Evolutionary conservation across 805 yeast genomes (phyloP), one percentile per base, ranked within the genome.

Genomic region (Cyberlindnera galapagoensis): DNA sequence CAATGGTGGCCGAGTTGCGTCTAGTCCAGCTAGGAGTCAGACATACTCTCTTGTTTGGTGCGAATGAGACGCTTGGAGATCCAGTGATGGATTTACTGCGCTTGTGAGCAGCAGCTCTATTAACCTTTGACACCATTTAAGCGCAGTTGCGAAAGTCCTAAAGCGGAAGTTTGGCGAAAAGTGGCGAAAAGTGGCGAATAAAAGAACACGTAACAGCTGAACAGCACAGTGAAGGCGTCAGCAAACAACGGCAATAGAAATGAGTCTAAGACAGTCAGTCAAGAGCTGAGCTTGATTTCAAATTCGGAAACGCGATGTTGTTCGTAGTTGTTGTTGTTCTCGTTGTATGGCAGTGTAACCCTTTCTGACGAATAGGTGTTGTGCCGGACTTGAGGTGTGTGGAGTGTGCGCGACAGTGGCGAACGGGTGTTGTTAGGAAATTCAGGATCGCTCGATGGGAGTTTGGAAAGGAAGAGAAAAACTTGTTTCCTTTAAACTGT

Each of bases 221-320:
- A 34, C 54, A 40, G 54, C 54, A 31, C 56, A 51, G 42, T 44
- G 25, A 50, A 50, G 55, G 51, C 51, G 55, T 50, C 54, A 51
- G 52, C 35, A 23, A 23, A 4, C 9, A n/a, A 16, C 12, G 18
- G 30, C 18, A 15, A 16, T 16, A 14, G 26, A 24, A 28, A 26
- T 7, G 20, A 15, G 19, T 7, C 8, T 10, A 22, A 26, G 18
- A 25, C 16, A 22, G 22, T 11, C 18, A 16, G 17, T 17, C 30
- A 28, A 18, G 26, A 19, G 20, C 17, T 16, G 17, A 8, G 17
- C 14, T 24, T 11, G 26, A 16, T 9, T 7, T 9, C 13, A 17
- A 8, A 5, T 13, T 7, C 15, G 26, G 26, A 11, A 24, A 24
- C 24, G 24, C 24, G 24, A 14, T 22, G 24, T 7, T 11, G 24